Base-by-base conservation (phyloP, 2,329 filamentous ascomycete species). In the Cryoendolithus antarcticus region DNA sequence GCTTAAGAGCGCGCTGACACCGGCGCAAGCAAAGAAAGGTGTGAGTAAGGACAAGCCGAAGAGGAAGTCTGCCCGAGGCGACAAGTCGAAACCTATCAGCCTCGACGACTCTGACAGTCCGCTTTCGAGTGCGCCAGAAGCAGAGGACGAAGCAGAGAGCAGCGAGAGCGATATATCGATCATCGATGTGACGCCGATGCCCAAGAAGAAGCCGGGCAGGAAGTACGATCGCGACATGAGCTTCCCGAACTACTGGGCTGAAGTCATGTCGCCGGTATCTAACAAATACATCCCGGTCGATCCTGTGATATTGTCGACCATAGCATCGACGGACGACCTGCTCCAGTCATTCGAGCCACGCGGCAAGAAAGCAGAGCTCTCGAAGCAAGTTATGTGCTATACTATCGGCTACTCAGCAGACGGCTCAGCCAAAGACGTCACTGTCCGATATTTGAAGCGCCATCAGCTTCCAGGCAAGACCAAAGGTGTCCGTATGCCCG, bases 351-450 rank as follows among this genome's bases (percentile, higher is more conserved):
- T 96, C 38, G 86, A 95, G 52, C 84, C 88, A 9, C 78, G 86
- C 9, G 88, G 89, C 4, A 73, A 70, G 29, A 85, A 82, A 55
- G 86, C 88, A 1, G 86, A 94, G 28, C 86, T 82, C 52, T 77
- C 82, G 0, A 89, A 85, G 50, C 89, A 96, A 58, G 76, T 93
- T 9, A 86, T 94, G 53, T 83, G 84, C 34, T 98, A 98, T 53
- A 74, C 93, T 2, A 69, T 96, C 12, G 88, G 82, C 0, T 85
- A 83, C 60, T 85, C 83, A 1, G 63, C 75, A 3, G 88, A 96
- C 55, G 85, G 84, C 2, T 88, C 86, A 0, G 88, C 86, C 9
- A 96, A 96, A 57, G 91, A 98, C 56, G 82, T 98, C 10, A 98
- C 91, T 0, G 79, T 91, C 8, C 75, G 91, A 21, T 98, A 98